These are phyloP conservation scores for Falciphora oryzae DNA, from an alignment of 2,329 filamentous ascomycete genomes.

Conservation along the genomic window DNA sequence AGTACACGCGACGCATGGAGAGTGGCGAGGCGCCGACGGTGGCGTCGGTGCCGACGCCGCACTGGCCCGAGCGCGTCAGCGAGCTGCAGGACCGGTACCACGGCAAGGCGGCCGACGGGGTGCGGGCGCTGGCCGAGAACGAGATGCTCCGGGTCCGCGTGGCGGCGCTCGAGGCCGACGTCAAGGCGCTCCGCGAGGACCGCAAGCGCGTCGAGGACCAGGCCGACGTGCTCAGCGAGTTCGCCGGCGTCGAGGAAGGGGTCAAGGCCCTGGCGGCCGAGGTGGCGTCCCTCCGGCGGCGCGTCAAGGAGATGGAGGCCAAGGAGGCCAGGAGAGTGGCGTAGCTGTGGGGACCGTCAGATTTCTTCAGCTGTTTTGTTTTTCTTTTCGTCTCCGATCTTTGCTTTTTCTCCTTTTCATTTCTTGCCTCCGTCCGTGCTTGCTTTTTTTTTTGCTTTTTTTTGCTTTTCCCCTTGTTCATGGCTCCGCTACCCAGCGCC, in stretches of 20 bases:
- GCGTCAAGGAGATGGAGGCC: constrained; percentile 1
- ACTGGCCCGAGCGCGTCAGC: constrained; percentile 27
- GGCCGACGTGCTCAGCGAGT: constrained; percentile 16
- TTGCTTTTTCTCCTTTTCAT: not conserved
- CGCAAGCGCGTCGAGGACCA: constrained; percentile 13
- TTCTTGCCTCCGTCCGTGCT: not conserved
- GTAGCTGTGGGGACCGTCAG: not conserved
- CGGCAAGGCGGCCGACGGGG: constrained; percentile 11
- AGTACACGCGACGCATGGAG: constrained; percentile 39
- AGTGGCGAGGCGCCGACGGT: constrained; percentile 30
- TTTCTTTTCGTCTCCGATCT: not conserved
- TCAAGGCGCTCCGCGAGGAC: constrained; percentile 10
- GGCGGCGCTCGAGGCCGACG: constrained; percentile 10
- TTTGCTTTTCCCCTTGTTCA: not conserved
- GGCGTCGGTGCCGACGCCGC: constrained; percentile 21
- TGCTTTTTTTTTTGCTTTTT: not conserved
- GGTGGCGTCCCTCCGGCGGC: not conserved
- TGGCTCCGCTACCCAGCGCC: not conserved
- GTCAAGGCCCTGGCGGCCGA: not conserved
- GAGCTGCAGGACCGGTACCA: constrained; percentile 25
- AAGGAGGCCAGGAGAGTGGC: not conserved
- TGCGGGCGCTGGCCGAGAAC: constrained; percentile 6
- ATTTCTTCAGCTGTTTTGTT: not conserved
- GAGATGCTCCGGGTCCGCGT: constrained; percentile 2
- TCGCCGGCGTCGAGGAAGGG: not conserved